These are phyloP conservation scores for Cladosporium sp. DNA, from an alignment of 2,329 filamentous ascomycete species.

Conservation along the genomic window DNA sequence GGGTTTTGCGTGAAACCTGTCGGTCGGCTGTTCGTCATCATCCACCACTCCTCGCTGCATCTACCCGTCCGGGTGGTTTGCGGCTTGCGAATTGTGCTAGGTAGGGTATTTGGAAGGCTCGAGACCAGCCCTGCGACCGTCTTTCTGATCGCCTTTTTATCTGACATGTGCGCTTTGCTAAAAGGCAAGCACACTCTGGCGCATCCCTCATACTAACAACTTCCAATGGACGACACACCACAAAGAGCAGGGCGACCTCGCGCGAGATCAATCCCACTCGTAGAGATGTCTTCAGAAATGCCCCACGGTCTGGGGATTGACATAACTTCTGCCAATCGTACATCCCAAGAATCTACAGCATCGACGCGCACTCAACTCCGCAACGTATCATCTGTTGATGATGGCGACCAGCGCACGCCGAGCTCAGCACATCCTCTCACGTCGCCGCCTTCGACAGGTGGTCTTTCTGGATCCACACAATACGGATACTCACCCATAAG, in stretches of 20 bases:
- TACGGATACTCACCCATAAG: slow-evolving; percentile 2
- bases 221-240: not conserved
- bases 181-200: too few species aligned
- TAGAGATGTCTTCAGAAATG: not conserved
- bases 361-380: not conserved
- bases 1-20: slow-evolving; percentile 1
- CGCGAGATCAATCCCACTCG: not conserved
- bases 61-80: slow-evolving; percentile 4
- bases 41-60: slow-evolving; percentile 2
- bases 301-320: slow-evolving; percentile 2
- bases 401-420: not conserved
- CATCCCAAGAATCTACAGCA: not conserved
- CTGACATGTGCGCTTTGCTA: too few species aligned
- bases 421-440: slow-evolving; percentile 12
- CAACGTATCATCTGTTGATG: not conserved
- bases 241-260: not conserved
- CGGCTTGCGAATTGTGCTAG: too few species aligned
- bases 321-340: not conserved
- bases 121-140: not conserved
- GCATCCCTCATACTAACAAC: too few species aligned
- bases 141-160: too few species aligned
- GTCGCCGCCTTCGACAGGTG: slow-evolving; percentile 24
- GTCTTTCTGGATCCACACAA: slow-evolving; percentile 15
- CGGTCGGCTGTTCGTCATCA: slow-evolving; percentile 6
- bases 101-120: not conserved